Conservation (phyloP, 106 monocot genomes). For the Dendrobium catenatum region DNA sequence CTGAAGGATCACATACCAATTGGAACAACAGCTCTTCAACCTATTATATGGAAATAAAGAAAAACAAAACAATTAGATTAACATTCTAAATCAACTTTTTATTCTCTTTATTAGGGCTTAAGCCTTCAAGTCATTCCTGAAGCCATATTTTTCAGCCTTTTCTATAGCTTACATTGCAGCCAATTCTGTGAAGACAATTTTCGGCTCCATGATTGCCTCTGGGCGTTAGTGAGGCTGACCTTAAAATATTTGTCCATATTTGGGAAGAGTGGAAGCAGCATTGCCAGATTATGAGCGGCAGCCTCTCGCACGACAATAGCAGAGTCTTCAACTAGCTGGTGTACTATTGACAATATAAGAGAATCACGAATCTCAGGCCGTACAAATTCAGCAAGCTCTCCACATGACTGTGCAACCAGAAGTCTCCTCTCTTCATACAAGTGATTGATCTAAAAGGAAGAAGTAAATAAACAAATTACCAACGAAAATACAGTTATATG, state of each 20-base stretch:
- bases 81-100: constrained; percentile 6
- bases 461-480: constrained; percentile 4
- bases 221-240: constrained; percentile 94
- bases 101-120: constrained; percentile 27
- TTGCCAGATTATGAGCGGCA: constrained; percentile 86
- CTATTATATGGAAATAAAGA: constrained; percentile 25
- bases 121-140: constrained; percentile 40
- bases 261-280: constrained; percentile 93
- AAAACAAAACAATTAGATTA: constrained; percentile 19
- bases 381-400: constrained; percentile 90
- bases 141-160: constrained; percentile 47
- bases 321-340: constrained; percentile 91
- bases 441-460: constrained; percentile 74
- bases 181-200: constrained; percentile 80
- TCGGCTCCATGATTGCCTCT: constrained; percentile 89
- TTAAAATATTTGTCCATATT: constrained; percentile 98
- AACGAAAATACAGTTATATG: not conserved
- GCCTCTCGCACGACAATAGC: constrained; percentile 94
- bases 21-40: constrained; percentile 95
- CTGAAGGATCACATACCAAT: constrained; percentile 89
- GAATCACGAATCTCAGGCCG: constrained; percentile 96
- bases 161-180: constrained; percentile 89
- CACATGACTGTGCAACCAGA: constrained; percentile 98
- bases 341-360: constrained; percentile 92
- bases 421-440: constrained; percentile 89